A percentile compares a stretch with the other conserved stretches of the same genome.
phyloP scores from a whole-genome alignment of 2,329 filamentous ascomycete species.

The Magnaporthiopsis incrustans region DNA sequence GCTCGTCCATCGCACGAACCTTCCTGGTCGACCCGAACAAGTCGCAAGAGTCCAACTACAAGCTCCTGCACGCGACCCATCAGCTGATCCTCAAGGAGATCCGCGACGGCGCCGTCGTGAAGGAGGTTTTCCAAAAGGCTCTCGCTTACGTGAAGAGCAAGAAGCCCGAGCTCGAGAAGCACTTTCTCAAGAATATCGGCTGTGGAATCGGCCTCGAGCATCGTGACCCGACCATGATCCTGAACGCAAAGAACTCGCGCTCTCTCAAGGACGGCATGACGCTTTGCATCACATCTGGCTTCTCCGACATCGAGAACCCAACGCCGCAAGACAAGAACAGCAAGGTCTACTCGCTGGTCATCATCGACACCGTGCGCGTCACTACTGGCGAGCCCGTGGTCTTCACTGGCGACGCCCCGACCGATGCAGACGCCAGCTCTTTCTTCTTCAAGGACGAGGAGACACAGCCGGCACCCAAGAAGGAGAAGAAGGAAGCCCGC shows the following conservation, averaged over 20 bases:
- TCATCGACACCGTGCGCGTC: slow-evolving; percentile 90
- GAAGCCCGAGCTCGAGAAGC: slow-evolving; percentile 90
- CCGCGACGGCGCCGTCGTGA: slow-evolving; percentile 74
- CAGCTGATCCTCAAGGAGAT: slow-evolving; percentile 86
- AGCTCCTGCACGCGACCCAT: slow-evolving; percentile 75
- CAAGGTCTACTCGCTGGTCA: slow-evolving; percentile 78
- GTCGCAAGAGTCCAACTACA: slow-evolving; percentile 89
- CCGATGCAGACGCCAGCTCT: slow-evolving; percentile 86
- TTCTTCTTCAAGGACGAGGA: slow-evolving; percentile 99
- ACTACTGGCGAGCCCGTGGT: slow-evolving; percentile 70
- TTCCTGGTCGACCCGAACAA: slow-evolving; percentile 98
- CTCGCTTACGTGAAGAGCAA: slow-evolving; percentile 72
- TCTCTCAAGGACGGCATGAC: slow-evolving; percentile 95
- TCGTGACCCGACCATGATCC: slow-evolving; percentile 70
- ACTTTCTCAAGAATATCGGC: slow-evolving; percentile 89
- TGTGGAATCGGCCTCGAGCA: slow-evolving; percentile 90
- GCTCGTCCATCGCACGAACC: slow-evolving; percentile 83
- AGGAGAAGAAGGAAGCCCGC: slow-evolving; percentile 75
- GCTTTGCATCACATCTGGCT: slow-evolving; percentile 79
- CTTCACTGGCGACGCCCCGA: slow-evolving; percentile 88
- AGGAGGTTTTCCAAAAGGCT: slow-evolving; percentile 89
- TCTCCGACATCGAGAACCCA: slow-evolving; percentile 82
- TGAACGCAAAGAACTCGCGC: slow-evolving; percentile 81
- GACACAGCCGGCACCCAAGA: slow-evolving; percentile 76
- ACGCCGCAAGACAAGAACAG: slow-evolving; percentile 84